Evolutionary conservation across 495 filamentous ascomycete genomes (phyloP).

Genomic region (Penicillium coprophilum): DNA sequence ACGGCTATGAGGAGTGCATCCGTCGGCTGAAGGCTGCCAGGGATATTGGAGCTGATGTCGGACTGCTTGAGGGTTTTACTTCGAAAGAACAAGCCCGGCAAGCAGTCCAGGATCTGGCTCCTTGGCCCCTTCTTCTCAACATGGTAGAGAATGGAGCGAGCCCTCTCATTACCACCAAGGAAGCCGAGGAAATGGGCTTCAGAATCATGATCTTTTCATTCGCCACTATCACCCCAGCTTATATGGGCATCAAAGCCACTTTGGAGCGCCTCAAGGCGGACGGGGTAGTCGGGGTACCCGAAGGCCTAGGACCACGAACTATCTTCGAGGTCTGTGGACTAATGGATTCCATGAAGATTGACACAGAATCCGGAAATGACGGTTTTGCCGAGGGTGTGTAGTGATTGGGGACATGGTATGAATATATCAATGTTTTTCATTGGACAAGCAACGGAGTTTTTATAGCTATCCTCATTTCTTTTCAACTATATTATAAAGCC

Average conservation of each 20-base stretch:
- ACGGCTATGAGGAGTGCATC: slow-evolving; percentile 63
- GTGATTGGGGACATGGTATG: not conserved
- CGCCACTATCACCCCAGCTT: slow-evolving; percentile 51
- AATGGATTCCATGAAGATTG: slow-evolving; percentile 56
- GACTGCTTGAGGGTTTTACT: slow-evolving; percentile 63
- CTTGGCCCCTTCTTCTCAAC: slow-evolving; percentile 62
- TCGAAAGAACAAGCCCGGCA: slow-evolving; percentile 52
- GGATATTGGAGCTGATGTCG: slow-evolving; percentile 61
- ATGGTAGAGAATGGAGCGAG: slow-evolving; percentile 62
- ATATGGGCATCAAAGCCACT: slow-evolving; percentile 48
- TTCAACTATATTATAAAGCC: not conserved
- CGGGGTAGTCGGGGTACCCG: slow-evolving; percentile 48
- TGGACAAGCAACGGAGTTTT: slow-evolving; percentile 1
- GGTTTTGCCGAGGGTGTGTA: slow-evolving; percentile 45
- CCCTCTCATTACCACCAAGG: slow-evolving; percentile 54
- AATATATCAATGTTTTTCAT: slow-evolving; percentile 1
- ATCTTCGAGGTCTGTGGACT: slow-evolving; percentile 61
- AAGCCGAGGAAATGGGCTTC: slow-evolving; percentile 62
- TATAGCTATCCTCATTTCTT: not conserved
- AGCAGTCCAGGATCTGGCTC: slow-evolving; percentile 54
- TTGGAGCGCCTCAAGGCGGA: slow-evolving; percentile 48
- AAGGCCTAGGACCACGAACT: slow-evolving; percentile 46
- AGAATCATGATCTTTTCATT: slow-evolving; percentile 63
- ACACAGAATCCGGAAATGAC: slow-evolving; percentile 54
- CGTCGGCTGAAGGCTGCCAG: slow-evolving; percentile 54